phyloP scores from a whole-genome alignment of 371 early-diverging fungal species.

The Rhizopus microsporus region DNA sequence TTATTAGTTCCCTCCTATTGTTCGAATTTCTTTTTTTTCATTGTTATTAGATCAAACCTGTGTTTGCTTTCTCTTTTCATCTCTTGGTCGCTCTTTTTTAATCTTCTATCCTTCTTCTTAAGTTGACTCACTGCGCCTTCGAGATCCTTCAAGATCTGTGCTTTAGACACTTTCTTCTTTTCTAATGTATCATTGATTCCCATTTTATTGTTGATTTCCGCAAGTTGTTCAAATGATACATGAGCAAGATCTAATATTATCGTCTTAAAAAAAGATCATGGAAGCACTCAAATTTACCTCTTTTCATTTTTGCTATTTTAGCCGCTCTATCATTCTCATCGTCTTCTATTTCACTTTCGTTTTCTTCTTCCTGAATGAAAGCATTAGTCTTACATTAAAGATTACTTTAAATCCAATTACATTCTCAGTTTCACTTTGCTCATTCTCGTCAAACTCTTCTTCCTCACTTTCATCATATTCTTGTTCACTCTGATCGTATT shows the following conservation, averaged over 20 bases:
- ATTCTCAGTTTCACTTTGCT: neutral
- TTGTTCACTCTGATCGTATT: conserved; percentile 19
- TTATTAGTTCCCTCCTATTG: neutral
- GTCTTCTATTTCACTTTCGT: conserved; percentile 28
- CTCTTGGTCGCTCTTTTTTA: conserved; percentile 37
- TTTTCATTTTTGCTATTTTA: conserved; percentile 39
- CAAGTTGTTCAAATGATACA: conserved; percentile 79
- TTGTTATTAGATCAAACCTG: conserved; percentile 47
- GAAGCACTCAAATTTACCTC: conserved; percentile 30
- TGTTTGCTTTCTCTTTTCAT: conserved; percentile 53
- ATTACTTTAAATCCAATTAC: too few species aligned
- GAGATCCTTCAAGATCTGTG: conserved; percentile 42
- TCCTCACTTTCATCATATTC: conserved; percentile 1
- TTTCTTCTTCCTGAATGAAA: conserved; percentile 14
- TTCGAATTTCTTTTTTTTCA: conserved; percentile 45
- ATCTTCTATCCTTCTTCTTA: conserved; percentile 41
- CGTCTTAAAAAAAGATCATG: neutral
- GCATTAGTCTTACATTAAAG: too few species aligned
- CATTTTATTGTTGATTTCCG: conserved; percentile 74
- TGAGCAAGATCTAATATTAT: conserved; percentile 64
- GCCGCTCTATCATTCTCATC: conserved; percentile 21
- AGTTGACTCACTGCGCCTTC: conserved; percentile 37
- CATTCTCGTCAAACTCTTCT: conserved; percentile 3
- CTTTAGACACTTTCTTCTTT: conserved; percentile 29
- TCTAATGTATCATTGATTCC: conserved; percentile 43